Evolutionary conservation across 2,329 filamentous ascomycete species (phyloP), one percentile per base, ranked within the genome.

Genomic region (Calycina herbarum): DNA sequence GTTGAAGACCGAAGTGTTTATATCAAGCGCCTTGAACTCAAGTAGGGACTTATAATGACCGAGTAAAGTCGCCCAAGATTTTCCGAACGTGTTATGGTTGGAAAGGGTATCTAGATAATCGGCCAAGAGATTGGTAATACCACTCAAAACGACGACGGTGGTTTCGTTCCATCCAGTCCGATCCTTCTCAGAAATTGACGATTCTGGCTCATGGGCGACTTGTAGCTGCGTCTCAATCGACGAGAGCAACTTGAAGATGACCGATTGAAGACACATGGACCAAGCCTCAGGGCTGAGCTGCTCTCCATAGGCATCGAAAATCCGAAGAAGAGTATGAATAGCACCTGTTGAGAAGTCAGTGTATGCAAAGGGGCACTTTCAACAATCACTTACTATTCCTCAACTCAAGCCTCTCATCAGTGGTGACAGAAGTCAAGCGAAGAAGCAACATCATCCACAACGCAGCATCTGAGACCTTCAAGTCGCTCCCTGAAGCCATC

Each of bases 271-370:
- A 71, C 93, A 95, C 33, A 94, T 83, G 59, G 89, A 89, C 94
- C 93, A 98, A 0, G 91, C 89, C 73, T 90, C 86, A 0, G 92
- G 83, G 51, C 85, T 89, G 4, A 97, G 82, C 62, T 90, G 89
- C 70, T 94, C 90, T 11, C 93, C 93, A 69, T 96, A 96, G 1
- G 92, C 93, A 76, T 97, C 93, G 68, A 98, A 93, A 24, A 98
- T 97, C 57, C 93, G 87, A 64, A 97, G 84, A 3, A 98, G 81
- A 0, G 94, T 97, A 76, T 97, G 94, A 27, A 97, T 91, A 0
- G 94, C 93, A 67, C 86, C 87, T 83, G 20, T 74, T 20, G 35
- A 72, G 20, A 77, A 59, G 82, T 78, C 61, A 77, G 62, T 27
- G 76, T 67, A 75, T 74, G 75, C 40, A 76, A 1, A 40, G 11